phyloP scores from a whole-genome alignment of 768 basidiomycete species.

The Amanita pallidorosea region DNA sequence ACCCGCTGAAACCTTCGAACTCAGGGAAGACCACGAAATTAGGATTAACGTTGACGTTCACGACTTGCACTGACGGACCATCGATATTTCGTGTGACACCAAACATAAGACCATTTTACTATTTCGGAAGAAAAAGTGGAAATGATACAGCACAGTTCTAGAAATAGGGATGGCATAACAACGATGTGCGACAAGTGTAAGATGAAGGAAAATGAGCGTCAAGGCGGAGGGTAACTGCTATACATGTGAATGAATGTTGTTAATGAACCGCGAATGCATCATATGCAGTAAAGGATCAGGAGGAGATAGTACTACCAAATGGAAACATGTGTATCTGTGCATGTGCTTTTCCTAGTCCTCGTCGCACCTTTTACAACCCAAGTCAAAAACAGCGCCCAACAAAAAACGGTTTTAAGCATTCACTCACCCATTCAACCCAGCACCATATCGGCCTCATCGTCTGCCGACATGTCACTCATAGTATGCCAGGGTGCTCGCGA shows the following conservation, averaged over 20 bases:
- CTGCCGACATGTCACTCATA: background rate
- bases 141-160: slow-evolving; percentile 4
- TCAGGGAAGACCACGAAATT: no score
- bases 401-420: background rate
- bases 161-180: slow-evolving; percentile 1
- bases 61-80: no score
- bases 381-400: background rate
- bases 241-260: background rate
- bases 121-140: background rate
- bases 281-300: background rate
- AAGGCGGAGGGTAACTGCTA: slow-evolving; percentile 5
- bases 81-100: no score
- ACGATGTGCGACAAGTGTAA: background rate
- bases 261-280: background rate
- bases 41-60: no score
- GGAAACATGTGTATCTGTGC: background rate
- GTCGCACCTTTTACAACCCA: background rate
- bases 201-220: background rate
- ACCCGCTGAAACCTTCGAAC: no score
- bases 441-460: slow-evolving; percentile 1
- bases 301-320: background rate
- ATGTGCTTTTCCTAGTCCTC: background rate
- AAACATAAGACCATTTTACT: background rate
- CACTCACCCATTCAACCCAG: slow-evolving; percentile 1
- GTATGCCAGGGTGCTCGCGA: background rate